Base-by-base conservation (phyloP, 768 basidiomycete genomes). In the Pisolithus sp. region DNA sequence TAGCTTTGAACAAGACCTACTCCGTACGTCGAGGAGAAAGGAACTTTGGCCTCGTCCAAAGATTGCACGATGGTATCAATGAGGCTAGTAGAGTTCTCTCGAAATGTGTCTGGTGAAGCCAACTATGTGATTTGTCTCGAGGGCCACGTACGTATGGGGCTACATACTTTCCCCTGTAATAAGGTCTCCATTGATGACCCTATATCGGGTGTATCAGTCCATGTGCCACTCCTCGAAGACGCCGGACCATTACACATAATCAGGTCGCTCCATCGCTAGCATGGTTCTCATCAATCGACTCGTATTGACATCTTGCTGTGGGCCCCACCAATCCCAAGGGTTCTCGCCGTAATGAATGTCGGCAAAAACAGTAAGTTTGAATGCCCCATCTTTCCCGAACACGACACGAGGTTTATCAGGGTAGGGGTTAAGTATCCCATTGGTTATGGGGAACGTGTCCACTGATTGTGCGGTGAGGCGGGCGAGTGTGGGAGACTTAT, bases 291-390 rank as follows among this genome's bases (percentile, higher is more conserved):
- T 85, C 52, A 89, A 61, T 5, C 67, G 67, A 9, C 73, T 74
- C 53, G 83, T 87, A 40, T 85, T 83, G 23, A 69, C 63, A 54
- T 89, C 87, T 57, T 89, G 83, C 56, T 75, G 69, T 18, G 81
- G 80, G 0, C 86, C 85, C 80, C 82, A 84, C 7, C 53, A 63
- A 49, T 82, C 81, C 79, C 81, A 83, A 7, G 85, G 83, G 57
- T 86, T 83, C 66, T 89, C 86, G 24, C 87, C 86, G 54, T 76
- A 87, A 60, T 89, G 86, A 28, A 88, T 65, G 58, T 89, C 87
- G 7, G 84, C 85, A 63, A 89, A 86, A 6, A 87, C 73, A 13
- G 80, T 83, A 43, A 89, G 58, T 65, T 85, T 87, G 74, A 89
- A 85, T 1, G 78, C 78, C 2, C 80, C 82, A 60, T 85, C 76